A percentile compares a stretch with the other conserved stretches of the same genome.
Evolutionary conservation across 2,329 filamentous ascomycete genomes (phyloP).

Genomic region (Monilinia laxa): DNA sequence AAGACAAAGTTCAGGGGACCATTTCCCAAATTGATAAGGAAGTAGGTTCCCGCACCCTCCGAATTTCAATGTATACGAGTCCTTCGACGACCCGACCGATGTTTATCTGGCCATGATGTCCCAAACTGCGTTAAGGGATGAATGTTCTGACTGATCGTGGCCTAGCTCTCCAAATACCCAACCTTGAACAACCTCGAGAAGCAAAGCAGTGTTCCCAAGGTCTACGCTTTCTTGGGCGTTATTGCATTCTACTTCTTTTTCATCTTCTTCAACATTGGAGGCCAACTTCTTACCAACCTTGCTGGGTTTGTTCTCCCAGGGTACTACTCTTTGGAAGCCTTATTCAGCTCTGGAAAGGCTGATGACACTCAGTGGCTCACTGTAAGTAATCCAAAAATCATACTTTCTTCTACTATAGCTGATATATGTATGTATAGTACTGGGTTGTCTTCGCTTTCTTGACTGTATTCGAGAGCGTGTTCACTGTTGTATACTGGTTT

Average conservation of each 20-base stretch:
- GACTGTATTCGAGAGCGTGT: conserved; percentile 77
- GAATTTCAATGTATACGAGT: neutral
- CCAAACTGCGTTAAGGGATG: neutral
- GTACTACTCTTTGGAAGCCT: conserved; percentile 78
- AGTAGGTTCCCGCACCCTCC: conserved; percentile 52
- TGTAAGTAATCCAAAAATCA: conserved; percentile 47
- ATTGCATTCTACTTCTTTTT: conserved; percentile 83
- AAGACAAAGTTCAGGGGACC: conserved; percentile 75
- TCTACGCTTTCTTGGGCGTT: conserved; percentile 76
- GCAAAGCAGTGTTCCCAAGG: conserved; percentile 79
- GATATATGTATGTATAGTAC: conserved; percentile 54
- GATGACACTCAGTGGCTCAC: conserved; percentile 83
- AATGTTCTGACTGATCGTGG: conserved; percentile 5
- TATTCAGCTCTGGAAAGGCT: conserved; percentile 68
- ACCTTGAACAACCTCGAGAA: conserved; percentile 82
- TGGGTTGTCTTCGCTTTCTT: conserved; percentile 85
- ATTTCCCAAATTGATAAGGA: conserved; percentile 79
- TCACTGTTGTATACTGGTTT: conserved; percentile 90
- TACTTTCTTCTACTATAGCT: conserved; percentile 23
- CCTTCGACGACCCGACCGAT: neutral
- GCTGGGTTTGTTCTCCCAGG: conserved; percentile 80
- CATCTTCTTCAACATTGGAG: conserved; percentile 88
- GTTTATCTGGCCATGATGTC: neutral
- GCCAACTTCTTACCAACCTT: conserved; percentile 83
- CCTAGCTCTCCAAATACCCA: conserved; percentile 80